These are phyloP conservation scores for Saccharomycopsis hybrid DNA, from an alignment of 1,139 yeast species.

Conservation along the genomic window DNA sequence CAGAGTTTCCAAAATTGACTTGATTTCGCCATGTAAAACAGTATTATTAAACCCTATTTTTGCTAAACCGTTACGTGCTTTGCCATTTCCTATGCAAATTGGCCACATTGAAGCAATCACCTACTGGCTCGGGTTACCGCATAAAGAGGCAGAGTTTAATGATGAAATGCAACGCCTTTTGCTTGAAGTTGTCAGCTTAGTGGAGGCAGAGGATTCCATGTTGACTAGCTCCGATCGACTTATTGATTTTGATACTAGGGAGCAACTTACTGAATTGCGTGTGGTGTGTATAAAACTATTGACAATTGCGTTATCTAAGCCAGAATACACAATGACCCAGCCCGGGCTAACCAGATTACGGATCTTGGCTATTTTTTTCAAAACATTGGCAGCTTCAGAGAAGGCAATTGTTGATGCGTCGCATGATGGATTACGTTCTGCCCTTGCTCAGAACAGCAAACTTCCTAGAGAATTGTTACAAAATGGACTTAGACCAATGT, in stretches of 20 bases:
- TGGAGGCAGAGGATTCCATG: conserved; percentile 97
- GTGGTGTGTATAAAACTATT: conserved; percentile 84
- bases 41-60: conserved; percentile 86
- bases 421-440: conserved; percentile 77
- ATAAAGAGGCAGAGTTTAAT: conserved; percentile 77
- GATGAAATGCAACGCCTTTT: conserved; percentile 83
- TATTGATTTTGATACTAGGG: conserved; percentile 81
- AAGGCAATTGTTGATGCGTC: conserved; percentile 92
- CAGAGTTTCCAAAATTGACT: conserved; percentile 58
- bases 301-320: conserved; percentile 77
- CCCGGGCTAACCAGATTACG: conserved; percentile 80
- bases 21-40: conserved; percentile 79
- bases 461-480: conserved; percentile 90
- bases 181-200: conserved; percentile 87
- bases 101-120: conserved; percentile 98
- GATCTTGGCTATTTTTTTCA: conserved; percentile 90
- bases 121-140: conserved; percentile 75
- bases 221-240: conserved; percentile 62
- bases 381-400: conserved; percentile 82
- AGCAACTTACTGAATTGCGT: conserved; percentile 81
- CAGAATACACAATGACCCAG: conserved; percentile 69
- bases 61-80: conserved; percentile 92
- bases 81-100: conserved; percentile 98
- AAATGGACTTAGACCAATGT: conserved; percentile 89
- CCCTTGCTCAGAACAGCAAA: conserved; percentile 79